These are phyloP conservation scores for Chamaecyparis obtusa DNA, from an alignment of 75 land plant genomes.

Conservation along the genomic window DNA sequence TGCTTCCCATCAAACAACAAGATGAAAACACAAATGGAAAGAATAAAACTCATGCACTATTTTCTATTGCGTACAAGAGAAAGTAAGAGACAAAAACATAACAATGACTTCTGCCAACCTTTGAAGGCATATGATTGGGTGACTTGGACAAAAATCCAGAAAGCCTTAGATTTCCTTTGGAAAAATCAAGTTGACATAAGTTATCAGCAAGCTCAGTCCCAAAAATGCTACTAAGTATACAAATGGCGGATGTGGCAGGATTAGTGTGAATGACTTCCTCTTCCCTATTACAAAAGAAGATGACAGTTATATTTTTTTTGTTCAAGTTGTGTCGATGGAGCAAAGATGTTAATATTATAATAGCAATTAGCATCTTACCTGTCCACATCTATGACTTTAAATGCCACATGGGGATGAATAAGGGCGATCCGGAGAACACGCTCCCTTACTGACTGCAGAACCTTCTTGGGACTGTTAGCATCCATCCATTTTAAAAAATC, in stretches of 20 bases:
- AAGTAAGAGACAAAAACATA: not conserved
- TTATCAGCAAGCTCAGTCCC: conserved; percentile 51
- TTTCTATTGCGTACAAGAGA: not conserved
- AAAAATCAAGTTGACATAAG: conserved; percentile 47
- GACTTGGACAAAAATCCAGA: conserved; percentile 75
- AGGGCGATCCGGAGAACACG: conserved; percentile 68
- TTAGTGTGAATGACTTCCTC: conserved; percentile 48
- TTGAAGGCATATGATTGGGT: conserved; percentile 23
- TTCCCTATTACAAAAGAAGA: conserved; percentile 37
- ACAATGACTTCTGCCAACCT: conserved; percentile 48
- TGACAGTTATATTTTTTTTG: not conserved
- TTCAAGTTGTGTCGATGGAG: not conserved
- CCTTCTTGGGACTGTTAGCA: conserved; percentile 64
- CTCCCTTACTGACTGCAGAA: conserved; percentile 72
- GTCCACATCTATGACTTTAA: conserved; percentile 61
- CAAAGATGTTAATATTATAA: not conserved
- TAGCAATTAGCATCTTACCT: conserved; percentile 41
- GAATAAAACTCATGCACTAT: not conserved
- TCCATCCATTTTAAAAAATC: conserved; percentile 7
- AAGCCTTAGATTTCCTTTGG: conserved; percentile 61
- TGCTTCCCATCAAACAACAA: conserved; percentile 5
- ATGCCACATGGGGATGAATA: conserved; percentile 62
- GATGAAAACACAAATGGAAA: not conserved
- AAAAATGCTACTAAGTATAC: conserved; percentile 48
- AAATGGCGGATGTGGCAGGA: conserved; percentile 54